Percentiles rank a stretch among this genome's conserved stretches.
Evolutionary conservation across 2,329 filamentous ascomycete genomes (phyloP).

Genomic region (Cladosporium sp.): DNA sequence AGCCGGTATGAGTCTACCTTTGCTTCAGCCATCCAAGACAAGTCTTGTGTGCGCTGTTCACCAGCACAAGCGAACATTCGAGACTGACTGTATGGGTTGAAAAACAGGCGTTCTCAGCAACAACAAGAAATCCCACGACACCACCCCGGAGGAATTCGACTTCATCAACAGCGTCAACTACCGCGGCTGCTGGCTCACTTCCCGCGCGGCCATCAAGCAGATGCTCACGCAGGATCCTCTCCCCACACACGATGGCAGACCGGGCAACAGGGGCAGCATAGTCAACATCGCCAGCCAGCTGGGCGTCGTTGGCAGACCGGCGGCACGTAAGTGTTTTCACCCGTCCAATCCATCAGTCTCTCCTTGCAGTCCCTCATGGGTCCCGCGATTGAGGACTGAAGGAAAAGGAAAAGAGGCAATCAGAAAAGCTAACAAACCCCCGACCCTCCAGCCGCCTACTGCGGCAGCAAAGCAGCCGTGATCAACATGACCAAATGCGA

Average conservation of each 20-base stretch:
- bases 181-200: slow-evolving; percentile 44
- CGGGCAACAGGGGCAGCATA: slow-evolving; percentile 38
- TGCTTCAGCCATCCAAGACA: neutral
- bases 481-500: slow-evolving; percentile 45
- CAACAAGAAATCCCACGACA: slow-evolving; percentile 35
- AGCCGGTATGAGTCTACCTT: slow-evolving; percentile 26
- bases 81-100: neutral
- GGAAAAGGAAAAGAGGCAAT: neutral
- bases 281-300: slow-evolving; percentile 46
- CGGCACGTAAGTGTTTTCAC: neutral
- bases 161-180: slow-evolving; percentile 42
- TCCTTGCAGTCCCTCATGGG: too few relatives aligned
- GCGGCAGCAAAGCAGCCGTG: slow-evolving; percentile 44
- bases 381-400: too few relatives aligned
- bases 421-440: neutral
- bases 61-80: too few relatives aligned
- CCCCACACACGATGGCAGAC: slow-evolving; percentile 42
- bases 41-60: too few relatives aligned
- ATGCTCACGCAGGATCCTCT: slow-evolving; percentile 44
- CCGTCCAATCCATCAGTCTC: neutral
- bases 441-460: slow-evolving; percentile 39
- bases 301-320: slow-evolving; percentile 35
- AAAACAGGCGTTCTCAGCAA: slow-evolving; percentile 36
- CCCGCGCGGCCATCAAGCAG: slow-evolving; percentile 38
- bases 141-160: slow-evolving; percentile 39